Evolutionary conservation across 306 rosid genomes (phyloP).

Genomic region (Rubus idaeus): DNA sequence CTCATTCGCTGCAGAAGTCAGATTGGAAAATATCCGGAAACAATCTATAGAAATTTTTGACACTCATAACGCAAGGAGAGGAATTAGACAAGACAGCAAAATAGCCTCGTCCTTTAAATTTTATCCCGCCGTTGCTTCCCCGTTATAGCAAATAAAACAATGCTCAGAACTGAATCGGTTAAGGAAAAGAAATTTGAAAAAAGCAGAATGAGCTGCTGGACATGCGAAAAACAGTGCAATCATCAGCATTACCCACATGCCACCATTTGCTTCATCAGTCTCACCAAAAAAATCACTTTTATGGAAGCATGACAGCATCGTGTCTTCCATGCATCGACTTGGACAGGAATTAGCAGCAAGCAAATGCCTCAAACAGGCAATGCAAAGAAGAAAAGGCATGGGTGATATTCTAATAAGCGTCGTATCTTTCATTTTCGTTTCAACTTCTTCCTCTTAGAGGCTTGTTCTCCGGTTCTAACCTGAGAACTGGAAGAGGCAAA

Average conservation of each 20-base stretch:
- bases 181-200: not conserved
- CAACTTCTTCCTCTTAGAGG: conserved; percentile 41
- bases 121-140: not conserved
- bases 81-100: not conserved
- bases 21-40: not conserved
- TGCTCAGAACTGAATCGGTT: not conserved
- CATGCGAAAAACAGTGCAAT: not conserved
- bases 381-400: not conserved
- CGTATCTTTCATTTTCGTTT: conserved; percentile 28
- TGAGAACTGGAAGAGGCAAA: conserved; percentile 41
- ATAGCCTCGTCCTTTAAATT: not conserved
- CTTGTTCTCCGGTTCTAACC: conserved; percentile 25
- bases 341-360: not conserved
- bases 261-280: not conserved
- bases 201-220: not conserved
- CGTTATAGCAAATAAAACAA: not conserved
- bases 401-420: not conserved
- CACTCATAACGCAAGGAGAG: not conserved
- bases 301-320: not conserved
- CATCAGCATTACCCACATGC: not conserved
- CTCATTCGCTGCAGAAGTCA: not conserved
- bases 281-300: not conserved
- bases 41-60: not conserved
- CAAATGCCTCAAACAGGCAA: not conserved
- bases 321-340: not conserved